A percentile compares a stretch with the other conserved stretches of the same genome.
Conservation (phyloP, 306 rosid genomes). For the Trichosanthes cucumerina region DNA sequence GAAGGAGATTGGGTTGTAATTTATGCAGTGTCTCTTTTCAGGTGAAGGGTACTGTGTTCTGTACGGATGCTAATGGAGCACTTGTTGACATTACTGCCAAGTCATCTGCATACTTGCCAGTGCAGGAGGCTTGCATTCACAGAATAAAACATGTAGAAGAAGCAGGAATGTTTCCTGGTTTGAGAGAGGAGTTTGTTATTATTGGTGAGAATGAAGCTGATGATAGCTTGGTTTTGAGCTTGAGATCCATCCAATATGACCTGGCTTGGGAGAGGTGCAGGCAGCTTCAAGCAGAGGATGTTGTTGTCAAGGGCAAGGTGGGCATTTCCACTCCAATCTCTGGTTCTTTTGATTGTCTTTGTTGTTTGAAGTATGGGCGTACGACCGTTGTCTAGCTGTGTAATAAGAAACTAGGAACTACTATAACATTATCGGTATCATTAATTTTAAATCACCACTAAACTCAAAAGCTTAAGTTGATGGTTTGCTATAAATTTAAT, state of each 20-base stretch:
- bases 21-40: slow-evolving; percentile 20
- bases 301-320: slow-evolving; percentile 96
- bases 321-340: slow-evolving; percentile 25
- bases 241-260: slow-evolving; percentile 60
- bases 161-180: slow-evolving; percentile 64
- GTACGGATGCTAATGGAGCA: slow-evolving; percentile 62
- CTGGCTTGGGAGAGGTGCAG: slow-evolving; percentile 96
- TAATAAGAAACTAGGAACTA: not conserved
- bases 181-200: slow-evolving; percentile 72
- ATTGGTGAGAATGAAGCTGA: slow-evolving; percentile 73
- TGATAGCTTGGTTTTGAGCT: slow-evolving; percentile 70
- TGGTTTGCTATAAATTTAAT: not conserved
- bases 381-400: not conserved
- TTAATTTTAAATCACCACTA: not conserved
- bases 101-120: slow-evolving; percentile 78
- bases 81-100: slow-evolving; percentile 76
- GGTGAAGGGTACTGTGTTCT: slow-evolving; percentile 77
- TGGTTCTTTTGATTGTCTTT: not conserved
- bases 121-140: slow-evolving; percentile 65
- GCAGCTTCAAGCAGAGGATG: slow-evolving; percentile 96
- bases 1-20: not conserved
- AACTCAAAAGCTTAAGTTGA: not conserved
- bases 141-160: slow-evolving; percentile 63
- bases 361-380: not conserved
- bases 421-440: not conserved